Conservation (phyloP, 108 stramenopile species). For the Schizochytrium sp. region DNA sequence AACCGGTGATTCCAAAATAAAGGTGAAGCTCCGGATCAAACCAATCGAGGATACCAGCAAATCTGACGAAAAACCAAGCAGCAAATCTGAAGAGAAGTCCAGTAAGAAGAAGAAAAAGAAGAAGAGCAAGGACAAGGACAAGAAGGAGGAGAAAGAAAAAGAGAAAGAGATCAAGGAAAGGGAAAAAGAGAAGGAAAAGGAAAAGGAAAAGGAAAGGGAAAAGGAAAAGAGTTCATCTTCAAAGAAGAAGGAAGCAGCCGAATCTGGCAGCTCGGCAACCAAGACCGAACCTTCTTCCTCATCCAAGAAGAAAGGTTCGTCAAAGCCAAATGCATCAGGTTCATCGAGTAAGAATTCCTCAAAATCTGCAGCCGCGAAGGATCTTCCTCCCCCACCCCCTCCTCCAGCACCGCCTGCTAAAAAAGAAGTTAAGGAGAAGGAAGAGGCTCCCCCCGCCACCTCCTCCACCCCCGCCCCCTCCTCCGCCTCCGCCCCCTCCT, state of each 20-base stretch:
- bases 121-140: neutral
- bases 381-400: slow-evolving; percentile 24
- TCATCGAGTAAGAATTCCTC: no score
- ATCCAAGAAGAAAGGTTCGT: no score
- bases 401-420: neutral
- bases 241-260: no score
- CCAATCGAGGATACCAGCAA: neutral
- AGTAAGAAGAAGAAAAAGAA: slow-evolving; percentile 51
- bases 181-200: neutral
- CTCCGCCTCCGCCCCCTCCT: neutral
- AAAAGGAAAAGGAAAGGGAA: neutral
- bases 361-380: neutral
- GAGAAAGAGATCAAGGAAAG: neutral
- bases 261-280: no score
- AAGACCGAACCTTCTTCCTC: no score
- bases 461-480: slow-evolving; percentile 22
- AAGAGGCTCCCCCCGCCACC: neutral
- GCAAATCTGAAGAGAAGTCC: neutral
- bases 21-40: neutral
- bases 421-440: no score
- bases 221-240: no score
- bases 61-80: no score
- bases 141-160: slow-evolving; percentile 31
- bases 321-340: no score
- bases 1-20: no score